Percentiles rank a stretch among this genome's conserved stretches.
phyloP scores from a whole-genome alignment of 164 flowering plant genomes.

The Piper longum region DNA sequence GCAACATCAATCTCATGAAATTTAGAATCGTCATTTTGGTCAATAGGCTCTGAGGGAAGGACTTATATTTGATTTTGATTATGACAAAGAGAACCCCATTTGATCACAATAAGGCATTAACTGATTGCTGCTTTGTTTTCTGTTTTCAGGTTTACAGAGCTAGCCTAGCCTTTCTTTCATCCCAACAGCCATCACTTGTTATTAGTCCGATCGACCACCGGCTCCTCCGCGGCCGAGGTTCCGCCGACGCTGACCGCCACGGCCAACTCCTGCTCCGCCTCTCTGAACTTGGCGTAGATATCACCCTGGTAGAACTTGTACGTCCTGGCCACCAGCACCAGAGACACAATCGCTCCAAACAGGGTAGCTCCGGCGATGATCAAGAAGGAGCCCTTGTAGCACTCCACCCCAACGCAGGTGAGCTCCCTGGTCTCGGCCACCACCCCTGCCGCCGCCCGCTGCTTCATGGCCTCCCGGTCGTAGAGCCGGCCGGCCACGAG shows the following conservation, averaged over 20 bases:
- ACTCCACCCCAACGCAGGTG: conserved; percentile 36
- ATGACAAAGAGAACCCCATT: no score
- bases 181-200: no score
- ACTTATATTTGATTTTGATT: no score
- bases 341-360: conserved; percentile 32
- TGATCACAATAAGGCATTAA: no score
- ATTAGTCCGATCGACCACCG: no score
- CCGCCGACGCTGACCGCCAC: not conserved
- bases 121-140: no score
- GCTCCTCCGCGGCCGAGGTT: not conserved
- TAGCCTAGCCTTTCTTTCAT: no score
- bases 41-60: no score
- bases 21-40: no score
- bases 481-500: conserved; percentile 35
- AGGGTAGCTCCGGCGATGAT: conserved; percentile 32
- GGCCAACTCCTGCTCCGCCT: not conserved
- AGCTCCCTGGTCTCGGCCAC: conserved; percentile 14
- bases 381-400: conserved; percentile 32
- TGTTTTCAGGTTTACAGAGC: no score
- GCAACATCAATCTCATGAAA: no score
- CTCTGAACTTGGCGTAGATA: conserved; percentile 38
- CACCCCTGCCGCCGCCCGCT: conserved; percentile 20
- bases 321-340: conserved; percentile 38
- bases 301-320: conserved; percentile 39
- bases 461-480: conserved; percentile 38